Evolutionary conservation across 2,329 filamentous ascomycete genomes (phyloP), one percentile per base, ranked within the genome.

Genomic region (Coleophoma eucalyptorum): DNA sequence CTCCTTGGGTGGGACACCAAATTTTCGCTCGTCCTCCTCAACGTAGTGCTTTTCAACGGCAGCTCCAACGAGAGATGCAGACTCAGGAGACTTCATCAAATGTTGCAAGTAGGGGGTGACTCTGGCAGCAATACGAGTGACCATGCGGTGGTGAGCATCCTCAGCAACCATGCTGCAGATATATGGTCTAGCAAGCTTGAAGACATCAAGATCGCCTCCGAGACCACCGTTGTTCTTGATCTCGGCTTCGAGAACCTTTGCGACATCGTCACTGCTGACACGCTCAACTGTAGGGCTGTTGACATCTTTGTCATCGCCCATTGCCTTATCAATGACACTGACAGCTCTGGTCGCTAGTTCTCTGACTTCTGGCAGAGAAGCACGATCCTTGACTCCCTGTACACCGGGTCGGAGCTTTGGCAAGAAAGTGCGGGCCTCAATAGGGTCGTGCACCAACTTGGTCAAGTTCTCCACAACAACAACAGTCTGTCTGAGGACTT

Each of bases 401-500:
- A 99, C 89, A 81, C 94, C 94, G 41, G 94, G 94, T 65, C 89
- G 88, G 48, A 99, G 78, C 72, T 96, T 97, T 47, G 94, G 94
- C 67, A 99, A 73, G 79, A 99, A 99, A 50, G 90, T 90, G 58
- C 94, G 83, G 33, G 94, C 94, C 75, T 99, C 94, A 53, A 96
- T 84, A 13, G 94, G 94, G 68, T 90, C 92, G 70, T 99, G 94
- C 26, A 99, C 94, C 32, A 99, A 84, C 76, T 96, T 97, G 54
- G 94, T 99, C 75, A 99, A 77, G 74, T 99, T 99, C 75, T 99
- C 94, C 18, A 94, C 89, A 47, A 99, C 95, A 49, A 99, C 91
- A 31, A 96, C 91, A 3, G 94, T 96, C 73, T 97, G 93, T 55
- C 94, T 87, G 50, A 97, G 79, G 19, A 97, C 92, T 73, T 99